These are phyloP conservation scores for Friedmanniomyces endolithicus DNA, from an alignment of 495 filamentous ascomycete species.

Conservation along the genomic window DNA sequence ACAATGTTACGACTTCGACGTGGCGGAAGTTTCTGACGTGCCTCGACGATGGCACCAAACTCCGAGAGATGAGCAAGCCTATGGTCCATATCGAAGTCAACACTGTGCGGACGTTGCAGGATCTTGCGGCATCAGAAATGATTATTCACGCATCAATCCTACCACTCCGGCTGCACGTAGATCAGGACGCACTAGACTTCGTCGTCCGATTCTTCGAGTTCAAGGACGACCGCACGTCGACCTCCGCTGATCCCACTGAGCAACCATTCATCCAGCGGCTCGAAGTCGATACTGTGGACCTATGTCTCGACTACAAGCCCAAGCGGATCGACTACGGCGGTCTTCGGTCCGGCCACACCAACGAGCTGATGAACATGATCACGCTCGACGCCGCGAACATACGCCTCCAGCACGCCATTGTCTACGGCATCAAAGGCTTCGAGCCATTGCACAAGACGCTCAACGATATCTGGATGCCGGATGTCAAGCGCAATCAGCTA, in stretches of 20 bases:
- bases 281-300: slow-evolving; percentile 68
- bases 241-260: slow-evolving; percentile 21
- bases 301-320: slow-evolving; percentile 93
- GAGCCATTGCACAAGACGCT: slow-evolving; percentile 74
- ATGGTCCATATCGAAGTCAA: slow-evolving; percentile 85
- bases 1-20: slow-evolving; percentile 87
- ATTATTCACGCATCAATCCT: slow-evolving; percentile 69
- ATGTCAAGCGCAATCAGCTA: slow-evolving; percentile 81
- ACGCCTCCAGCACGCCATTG: slow-evolving; percentile 73
- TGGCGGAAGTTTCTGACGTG: slow-evolving; percentile 98
- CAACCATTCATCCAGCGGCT: slow-evolving; percentile 81
- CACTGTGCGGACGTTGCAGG: slow-evolving; percentile 71
- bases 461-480: slow-evolving; percentile 95
- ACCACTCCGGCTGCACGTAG: slow-evolving; percentile 84
- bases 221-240: slow-evolving; percentile 58
- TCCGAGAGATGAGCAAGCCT: slow-evolving; percentile 67
- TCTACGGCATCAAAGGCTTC: slow-evolving; percentile 85
- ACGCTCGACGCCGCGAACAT: slow-evolving; percentile 82
- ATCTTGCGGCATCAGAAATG: slow-evolving; percentile 78
- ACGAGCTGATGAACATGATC: slow-evolving; percentile 98
- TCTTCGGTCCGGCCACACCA: slow-evolving; percentile 92
- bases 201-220: slow-evolving; percentile 96
- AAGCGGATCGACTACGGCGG: slow-evolving; percentile 92
- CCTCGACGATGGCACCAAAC: slow-evolving; percentile 64
- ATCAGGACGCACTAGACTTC: slow-evolving; percentile 97